Base-by-base conservation (phyloP, 805 yeast species). In the Candida ortonii region DNA sequence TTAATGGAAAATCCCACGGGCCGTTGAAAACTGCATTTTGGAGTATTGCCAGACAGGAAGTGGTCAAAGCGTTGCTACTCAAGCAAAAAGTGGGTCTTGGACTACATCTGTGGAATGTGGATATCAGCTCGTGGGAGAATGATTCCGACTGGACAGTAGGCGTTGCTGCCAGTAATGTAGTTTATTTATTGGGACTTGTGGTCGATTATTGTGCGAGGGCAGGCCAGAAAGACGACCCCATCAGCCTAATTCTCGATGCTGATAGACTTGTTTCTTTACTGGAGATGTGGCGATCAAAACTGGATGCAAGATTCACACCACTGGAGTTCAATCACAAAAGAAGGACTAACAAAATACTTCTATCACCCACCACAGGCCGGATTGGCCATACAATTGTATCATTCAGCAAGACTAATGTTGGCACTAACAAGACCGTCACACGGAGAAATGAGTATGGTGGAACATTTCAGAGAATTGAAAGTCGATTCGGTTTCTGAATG, bases 1-100 rank as follows among this genome's bases (percentile, higher is more conserved):
- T 30, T 20, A 30, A 30, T 16, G 21, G 26, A 7, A 11, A 23
- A 6, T 24, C 38, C 11, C 12, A 13, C 2, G 43, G 43, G 5
- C 36, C 39, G 7, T 16, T 38, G 14, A 34, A 28, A 24, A 38
- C 43, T 7, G 39, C 36, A 13, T 38, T 38, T 19, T 38, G 43
- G 43, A 38, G 43, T 20, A 8, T 34, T 13, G 43, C 40, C 13
- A 29, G 40, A 16, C 40, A 36, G 32, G 40, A 36, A 18, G 36
- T 31, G 12, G 25, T 32, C 12, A 29, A 30, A 5, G 40, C 36
- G 11, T 26, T 24, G 19, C 26, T 36, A 16, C 32, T 23, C 13
- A 31, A 23, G 12, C 22, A 31, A 19, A 21, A 22, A 15, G 40
- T 36, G 25, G 22, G 33, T 2, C 14, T 36, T 14, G 22, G 23